phyloP scores from a whole-genome alignment of 768 basidiomycete species.

The Amanita thiersii region DNA sequence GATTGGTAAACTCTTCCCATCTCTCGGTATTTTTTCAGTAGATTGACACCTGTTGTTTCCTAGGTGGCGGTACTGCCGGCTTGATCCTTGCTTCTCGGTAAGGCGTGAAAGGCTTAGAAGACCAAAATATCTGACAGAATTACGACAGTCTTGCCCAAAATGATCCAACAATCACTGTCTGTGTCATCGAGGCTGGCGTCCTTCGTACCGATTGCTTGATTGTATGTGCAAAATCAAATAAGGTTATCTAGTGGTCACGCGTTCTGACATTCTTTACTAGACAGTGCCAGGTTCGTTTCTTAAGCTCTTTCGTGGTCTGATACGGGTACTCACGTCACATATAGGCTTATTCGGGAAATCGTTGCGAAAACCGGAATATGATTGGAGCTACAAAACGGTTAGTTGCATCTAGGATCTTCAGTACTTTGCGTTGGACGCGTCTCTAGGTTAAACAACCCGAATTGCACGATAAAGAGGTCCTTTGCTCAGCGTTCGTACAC shows the following conservation, averaged over 20 bases:
- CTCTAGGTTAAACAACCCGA: not conserved
- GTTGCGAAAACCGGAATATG: not conserved
- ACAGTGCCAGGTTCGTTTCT: not conserved
- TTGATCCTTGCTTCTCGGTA: conserved; percentile 12
- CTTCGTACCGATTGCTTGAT: not conserved
- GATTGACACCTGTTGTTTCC: not conserved
- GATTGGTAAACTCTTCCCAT: not conserved
- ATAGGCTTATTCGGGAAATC: not conserved
- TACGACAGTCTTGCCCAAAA: not conserved
- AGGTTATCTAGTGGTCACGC: not conserved
- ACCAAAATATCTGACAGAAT: not conserved
- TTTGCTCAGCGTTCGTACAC: not conserved
- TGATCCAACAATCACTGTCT: not conserved
- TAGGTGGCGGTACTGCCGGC: conserved; percentile 15
- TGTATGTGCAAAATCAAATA: not conserved
- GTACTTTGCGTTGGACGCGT: not conserved
- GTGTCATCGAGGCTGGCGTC: not conserved
- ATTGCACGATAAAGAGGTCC: not conserved
- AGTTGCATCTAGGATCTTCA: not conserved
- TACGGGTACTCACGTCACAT: not conserved
- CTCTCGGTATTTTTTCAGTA: not conserved
- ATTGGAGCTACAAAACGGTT: not conserved
- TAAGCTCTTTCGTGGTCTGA: not conserved
- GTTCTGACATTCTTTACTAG: not conserved
- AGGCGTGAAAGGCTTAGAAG: not conserved